phyloP scores from a whole-genome alignment of 2,329 filamentous ascomycete species.

The Fusarium succisae region DNA sequence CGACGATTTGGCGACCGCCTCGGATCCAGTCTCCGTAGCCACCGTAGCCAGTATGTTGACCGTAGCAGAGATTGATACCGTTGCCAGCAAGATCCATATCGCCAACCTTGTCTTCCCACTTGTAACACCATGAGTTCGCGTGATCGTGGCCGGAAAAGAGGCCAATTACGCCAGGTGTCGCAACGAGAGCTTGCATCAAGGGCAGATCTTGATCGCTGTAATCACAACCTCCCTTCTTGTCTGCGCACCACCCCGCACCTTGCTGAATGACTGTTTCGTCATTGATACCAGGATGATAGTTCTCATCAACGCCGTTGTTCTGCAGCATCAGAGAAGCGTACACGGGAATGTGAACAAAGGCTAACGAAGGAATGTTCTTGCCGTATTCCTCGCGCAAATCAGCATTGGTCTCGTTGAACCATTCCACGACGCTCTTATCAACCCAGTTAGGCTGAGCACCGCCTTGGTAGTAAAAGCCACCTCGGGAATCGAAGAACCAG shows the following conservation, averaged over 20 bases:
- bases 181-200: constrained; percentile 70
- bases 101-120: constrained; percentile 57
- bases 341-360: constrained; percentile 60
- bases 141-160: constrained; percentile 76
- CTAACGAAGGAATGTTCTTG: constrained; percentile 54
- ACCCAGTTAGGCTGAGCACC: constrained; percentile 54
- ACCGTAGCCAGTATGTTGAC: constrained; percentile 74
- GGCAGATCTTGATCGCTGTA: constrained; percentile 63
- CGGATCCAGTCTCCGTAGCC: constrained; percentile 73
- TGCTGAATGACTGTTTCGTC: constrained; percentile 55
- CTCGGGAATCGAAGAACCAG: constrained; percentile 76
- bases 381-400: constrained; percentile 42
- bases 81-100: constrained; percentile 58
- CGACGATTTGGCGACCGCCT: constrained; percentile 65
- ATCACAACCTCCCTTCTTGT: constrained; percentile 49
- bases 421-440: constrained; percentile 53
- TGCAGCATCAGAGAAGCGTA: constrained; percentile 43
- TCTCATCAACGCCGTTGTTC: constrained; percentile 46
- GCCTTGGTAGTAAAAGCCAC: constrained; percentile 60
- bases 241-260: constrained; percentile 56
- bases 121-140: constrained; percentile 66
- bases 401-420: constrained; percentile 53
- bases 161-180: constrained; percentile 63
- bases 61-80: constrained; percentile 63
- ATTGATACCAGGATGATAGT: constrained; percentile 57